phyloP scores from a whole-genome alignment of 305 asterid species.

The Euphrasia arctica region DNA sequence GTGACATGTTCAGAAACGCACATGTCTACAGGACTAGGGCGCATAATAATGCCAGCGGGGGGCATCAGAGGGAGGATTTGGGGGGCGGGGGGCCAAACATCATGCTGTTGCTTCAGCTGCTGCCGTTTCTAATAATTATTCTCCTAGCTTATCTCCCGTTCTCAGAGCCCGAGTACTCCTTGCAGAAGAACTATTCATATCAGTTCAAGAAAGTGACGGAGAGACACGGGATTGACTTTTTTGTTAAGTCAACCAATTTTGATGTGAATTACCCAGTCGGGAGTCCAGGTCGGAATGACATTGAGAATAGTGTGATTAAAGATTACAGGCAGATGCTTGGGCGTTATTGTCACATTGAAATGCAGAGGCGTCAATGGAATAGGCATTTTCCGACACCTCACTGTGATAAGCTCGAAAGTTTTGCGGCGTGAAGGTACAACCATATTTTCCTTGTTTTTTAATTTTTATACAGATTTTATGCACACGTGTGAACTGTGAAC shows the following conservation, averaged over 20 bases:
- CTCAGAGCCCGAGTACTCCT: slow-evolving; percentile 92
- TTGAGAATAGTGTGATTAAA: slow-evolving; percentile 66
- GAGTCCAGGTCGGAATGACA: slow-evolving; percentile 54
- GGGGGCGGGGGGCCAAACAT: slow-evolving; percentile 69
- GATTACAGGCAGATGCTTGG: slow-evolving; percentile 82
- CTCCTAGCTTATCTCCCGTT: slow-evolving; percentile 94
- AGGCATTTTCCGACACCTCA: slow-evolving; percentile 85
- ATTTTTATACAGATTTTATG: background rate
- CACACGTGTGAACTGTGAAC: background rate
- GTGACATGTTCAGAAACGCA: slow-evolving; percentile 58
- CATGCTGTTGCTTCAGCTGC: slow-evolving; percentile 72
- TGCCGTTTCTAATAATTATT: slow-evolving; percentile 75
- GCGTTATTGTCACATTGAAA: slow-evolving; percentile 95
- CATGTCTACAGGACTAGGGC: slow-evolving; percentile 76
- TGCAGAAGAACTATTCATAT: slow-evolving; percentile 81
- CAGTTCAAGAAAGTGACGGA: slow-evolving; percentile 72
- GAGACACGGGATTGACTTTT: slow-evolving; percentile 64
- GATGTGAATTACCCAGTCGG: slow-evolving; percentile 67
- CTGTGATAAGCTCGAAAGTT: slow-evolving; percentile 67
- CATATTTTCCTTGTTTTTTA: slow-evolving; percentile 11
- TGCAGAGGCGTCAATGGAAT: slow-evolving; percentile 98
- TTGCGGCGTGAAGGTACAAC: slow-evolving; percentile 57
- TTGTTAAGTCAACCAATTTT: slow-evolving; percentile 73
- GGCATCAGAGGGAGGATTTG: slow-evolving; percentile 63
- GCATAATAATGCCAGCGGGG: slow-evolving; percentile 32